Evolutionary conservation across 78 protist species (phyloP).

Genomic region (Dictyostelium firmibasis): DNA sequence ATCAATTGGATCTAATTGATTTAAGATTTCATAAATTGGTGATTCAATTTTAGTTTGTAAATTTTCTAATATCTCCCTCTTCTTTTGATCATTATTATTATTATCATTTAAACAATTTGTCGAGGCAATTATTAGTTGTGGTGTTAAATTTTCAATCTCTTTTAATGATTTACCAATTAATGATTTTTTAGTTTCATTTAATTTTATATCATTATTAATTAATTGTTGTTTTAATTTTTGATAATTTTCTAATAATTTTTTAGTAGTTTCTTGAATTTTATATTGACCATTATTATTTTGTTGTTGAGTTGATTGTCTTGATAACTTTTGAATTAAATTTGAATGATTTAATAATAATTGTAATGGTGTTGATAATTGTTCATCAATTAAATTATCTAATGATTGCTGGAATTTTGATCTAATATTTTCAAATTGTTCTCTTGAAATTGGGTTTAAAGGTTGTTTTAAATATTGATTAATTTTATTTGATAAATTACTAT

Average conservation of each 20-base stretch:
- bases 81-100: neutral
- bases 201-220: neutral
- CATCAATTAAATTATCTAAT: neutral
- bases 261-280: neutral
- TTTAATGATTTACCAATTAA: neutral
- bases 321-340: constrained; percentile 4
- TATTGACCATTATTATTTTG: neutral
- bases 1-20: neutral
- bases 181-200: neutral
- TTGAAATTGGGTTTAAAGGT: neutral
- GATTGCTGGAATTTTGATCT: neutral
- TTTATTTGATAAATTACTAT: neutral
- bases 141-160: constrained; percentile 29
- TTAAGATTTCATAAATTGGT: constrained; percentile 12
- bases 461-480: neutral
- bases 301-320: neutral
- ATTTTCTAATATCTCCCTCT: constrained; percentile 14
- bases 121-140: constrained; percentile 29
- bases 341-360: neutral
- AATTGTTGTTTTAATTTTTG: constrained; percentile 22
- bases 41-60: constrained; percentile 3
- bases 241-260: neutral
- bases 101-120: neutral
- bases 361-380: neutral
- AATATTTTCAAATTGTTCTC: neutral